Conservation (phyloP, 768 basidiomycete genomes). For the Coprinopsis marcescibilis region DNA sequence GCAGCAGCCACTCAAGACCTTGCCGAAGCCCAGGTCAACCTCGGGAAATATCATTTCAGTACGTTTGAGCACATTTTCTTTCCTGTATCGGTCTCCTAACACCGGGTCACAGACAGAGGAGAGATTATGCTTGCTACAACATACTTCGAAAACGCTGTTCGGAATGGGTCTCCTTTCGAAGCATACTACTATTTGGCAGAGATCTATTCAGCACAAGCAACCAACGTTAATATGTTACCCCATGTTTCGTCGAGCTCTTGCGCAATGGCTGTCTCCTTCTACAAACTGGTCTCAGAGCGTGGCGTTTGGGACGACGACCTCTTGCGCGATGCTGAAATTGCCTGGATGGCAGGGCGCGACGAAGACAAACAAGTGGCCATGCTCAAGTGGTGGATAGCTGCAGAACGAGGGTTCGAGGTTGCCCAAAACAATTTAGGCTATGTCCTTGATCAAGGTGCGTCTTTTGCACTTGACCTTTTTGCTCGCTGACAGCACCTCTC, state of each 20-base stretch:
- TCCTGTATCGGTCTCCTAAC: neutral
- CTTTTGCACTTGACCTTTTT: neutral
- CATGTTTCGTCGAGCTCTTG: conserved; percentile 69
- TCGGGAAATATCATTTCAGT: conserved; percentile 72
- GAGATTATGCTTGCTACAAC: conserved; percentile 62
- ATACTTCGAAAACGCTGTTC: conserved; percentile 80
- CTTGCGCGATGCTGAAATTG: conserved; percentile 70
- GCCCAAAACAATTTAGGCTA: conserved; percentile 96
- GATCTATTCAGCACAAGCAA: conserved; percentile 61
- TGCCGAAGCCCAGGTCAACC: conserved; percentile 87
- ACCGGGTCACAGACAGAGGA: conserved; percentile 50
- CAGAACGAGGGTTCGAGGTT: conserved; percentile 85
- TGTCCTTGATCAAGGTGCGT: conserved; percentile 82
- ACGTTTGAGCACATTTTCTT: conserved; percentile 22
- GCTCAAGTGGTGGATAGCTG: conserved; percentile 92
- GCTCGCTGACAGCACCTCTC: neutral
- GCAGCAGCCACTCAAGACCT: conserved; percentile 83
- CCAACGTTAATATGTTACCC: conserved; percentile 33
- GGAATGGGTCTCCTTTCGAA: conserved; percentile 88
- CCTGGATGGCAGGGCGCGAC: conserved; percentile 66
- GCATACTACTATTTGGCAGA: conserved; percentile 91
- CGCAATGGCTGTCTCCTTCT: conserved; percentile 86
- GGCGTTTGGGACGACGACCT: conserved; percentile 85
- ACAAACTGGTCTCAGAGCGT: conserved; percentile 87
- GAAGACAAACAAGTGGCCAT: conserved; percentile 79